phyloP scores from a whole-genome alignment of 768 basidiomycete genomes.

The Tulasnella sp. region DNA sequence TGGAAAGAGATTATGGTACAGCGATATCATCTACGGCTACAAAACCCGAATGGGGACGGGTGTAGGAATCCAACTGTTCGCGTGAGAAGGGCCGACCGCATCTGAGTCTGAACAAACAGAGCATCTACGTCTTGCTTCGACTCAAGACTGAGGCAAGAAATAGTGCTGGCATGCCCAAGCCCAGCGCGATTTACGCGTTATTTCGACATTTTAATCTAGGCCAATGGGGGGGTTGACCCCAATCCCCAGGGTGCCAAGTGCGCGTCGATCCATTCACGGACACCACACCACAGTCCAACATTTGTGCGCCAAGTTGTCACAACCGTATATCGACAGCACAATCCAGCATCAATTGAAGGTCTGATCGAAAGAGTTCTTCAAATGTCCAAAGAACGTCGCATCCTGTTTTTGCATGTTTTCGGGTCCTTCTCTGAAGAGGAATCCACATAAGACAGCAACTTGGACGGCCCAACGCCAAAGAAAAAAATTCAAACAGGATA shows the following conservation, averaged over 20 bases:
- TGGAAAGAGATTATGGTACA: no score
- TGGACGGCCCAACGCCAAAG: not conserved
- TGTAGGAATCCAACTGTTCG: not conserved
- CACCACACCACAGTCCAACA: not conserved
- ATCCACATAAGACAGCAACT: not conserved
- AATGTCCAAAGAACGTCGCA: not conserved
- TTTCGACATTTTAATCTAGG: not conserved
- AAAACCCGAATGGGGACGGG: not conserved
- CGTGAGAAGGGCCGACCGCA: not conserved
- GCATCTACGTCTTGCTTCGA: not conserved
- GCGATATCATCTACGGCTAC: no score
- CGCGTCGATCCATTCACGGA: not conserved
- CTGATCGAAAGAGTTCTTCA: not conserved
- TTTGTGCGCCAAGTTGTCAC: no score
- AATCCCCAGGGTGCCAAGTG: not conserved
- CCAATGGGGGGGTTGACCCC: not conserved
- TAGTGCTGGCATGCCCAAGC: not conserved
- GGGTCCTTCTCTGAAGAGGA: no score
- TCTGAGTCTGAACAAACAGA: not conserved
- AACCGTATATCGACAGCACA: not conserved
- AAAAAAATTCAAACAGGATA: not conserved
- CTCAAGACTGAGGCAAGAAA: not conserved
- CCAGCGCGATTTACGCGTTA: not conserved
- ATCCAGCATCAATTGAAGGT: not conserved
- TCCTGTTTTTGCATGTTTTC: no score